A percentile compares a stretch with the other conserved stretches of the same genome.
Conservation (phyloP, 2,329 filamentous ascomycete species). For the Sclerotinia trifoliorum region DNA sequence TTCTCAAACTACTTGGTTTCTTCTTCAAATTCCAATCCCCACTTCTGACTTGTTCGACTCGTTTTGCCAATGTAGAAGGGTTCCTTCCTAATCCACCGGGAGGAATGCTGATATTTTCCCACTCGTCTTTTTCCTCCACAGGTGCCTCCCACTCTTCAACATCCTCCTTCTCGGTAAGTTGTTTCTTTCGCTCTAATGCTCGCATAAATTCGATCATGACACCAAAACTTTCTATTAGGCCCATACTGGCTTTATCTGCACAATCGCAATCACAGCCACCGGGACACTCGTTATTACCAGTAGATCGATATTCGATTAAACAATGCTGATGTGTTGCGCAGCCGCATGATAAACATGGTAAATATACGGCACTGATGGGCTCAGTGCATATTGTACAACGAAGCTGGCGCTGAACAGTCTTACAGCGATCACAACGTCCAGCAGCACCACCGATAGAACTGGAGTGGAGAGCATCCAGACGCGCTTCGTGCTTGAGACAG, state of each 20-base stretch:
- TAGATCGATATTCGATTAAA: constrained; percentile 35
- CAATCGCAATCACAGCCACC: constrained; percentile 66
- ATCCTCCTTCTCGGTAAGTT: constrained; percentile 25
- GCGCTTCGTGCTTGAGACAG: constrained; percentile 61
- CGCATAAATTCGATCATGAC: constrained; percentile 40
- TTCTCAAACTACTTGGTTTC: constrained; percentile 37
- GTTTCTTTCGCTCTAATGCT: constrained; percentile 24
- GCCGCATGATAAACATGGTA: constrained; percentile 61
- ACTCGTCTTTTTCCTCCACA: constrained; percentile 33
- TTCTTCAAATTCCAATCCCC: constrained; percentile 37
- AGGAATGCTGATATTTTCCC: constrained; percentile 32
- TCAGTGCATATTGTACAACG: constrained; percentile 63
- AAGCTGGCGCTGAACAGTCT: constrained; percentile 55
- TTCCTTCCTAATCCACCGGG: constrained; percentile 30
- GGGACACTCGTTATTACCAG: constrained; percentile 54
- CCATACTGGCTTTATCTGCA: constrained; percentile 54
- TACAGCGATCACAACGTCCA: constrained; percentile 51
- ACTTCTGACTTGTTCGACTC: constrained; percentile 35
- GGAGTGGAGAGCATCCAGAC: constrained; percentile 55
- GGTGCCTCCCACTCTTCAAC: constrained; percentile 31
- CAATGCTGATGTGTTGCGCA: constrained; percentile 61
- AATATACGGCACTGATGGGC: constrained; percentile 58
- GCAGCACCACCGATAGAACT: constrained; percentile 46
- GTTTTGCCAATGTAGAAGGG: constrained; percentile 36
- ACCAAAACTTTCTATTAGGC: constrained; percentile 61